Percentiles rank a stretch among this genome's conserved stretches.
These are phyloP conservation scores for Yamadazyma aaseri DNA, from an alignment of 1,139 yeast genomes.

Conservation along the genomic window DNA sequence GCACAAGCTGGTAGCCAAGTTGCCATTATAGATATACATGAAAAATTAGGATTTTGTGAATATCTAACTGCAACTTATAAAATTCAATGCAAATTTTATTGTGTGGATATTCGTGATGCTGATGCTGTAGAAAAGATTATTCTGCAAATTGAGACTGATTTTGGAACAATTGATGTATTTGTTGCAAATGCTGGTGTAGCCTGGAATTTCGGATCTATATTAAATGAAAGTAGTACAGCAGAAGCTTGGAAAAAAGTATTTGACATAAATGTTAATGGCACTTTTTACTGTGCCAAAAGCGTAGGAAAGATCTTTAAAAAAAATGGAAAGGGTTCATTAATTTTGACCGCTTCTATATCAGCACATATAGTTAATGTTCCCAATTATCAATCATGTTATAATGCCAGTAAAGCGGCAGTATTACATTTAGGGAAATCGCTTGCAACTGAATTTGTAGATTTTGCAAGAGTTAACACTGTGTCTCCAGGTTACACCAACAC, in stretches of 20 bases:
- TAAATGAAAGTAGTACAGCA: conserved; percentile 45
- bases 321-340: conserved; percentile 51
- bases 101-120: conserved; percentile 60
- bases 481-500: conserved; percentile 56
- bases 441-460: conserved; percentile 52
- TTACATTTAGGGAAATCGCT: conserved; percentile 50
- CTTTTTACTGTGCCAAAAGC: conserved; percentile 55
- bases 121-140: conserved; percentile 56
- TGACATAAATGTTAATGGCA: conserved; percentile 54
- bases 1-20: conserved; percentile 85
- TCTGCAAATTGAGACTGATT: conserved; percentile 56
- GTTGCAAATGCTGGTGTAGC: conserved; percentile 89
- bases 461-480: conserved; percentile 53
- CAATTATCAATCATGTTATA: conserved; percentile 53
- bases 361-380: conserved; percentile 56
- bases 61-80: conserved; percentile 54
- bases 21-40: conserved; percentile 37
- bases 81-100: conserved; percentile 61
- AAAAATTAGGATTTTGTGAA: conserved; percentile 34
- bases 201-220: conserved; percentile 68
- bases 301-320: conserved; percentile 49
- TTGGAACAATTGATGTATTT: conserved; percentile 70
- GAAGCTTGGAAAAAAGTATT: conserved; percentile 53
- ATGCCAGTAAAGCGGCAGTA: conserved; percentile 56
- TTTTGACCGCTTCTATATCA: conserved; percentile 61